Evolutionary conservation across 768 basidiomycete species (phyloP).

Genomic region (Macrolepiota dolichaula): DNA sequence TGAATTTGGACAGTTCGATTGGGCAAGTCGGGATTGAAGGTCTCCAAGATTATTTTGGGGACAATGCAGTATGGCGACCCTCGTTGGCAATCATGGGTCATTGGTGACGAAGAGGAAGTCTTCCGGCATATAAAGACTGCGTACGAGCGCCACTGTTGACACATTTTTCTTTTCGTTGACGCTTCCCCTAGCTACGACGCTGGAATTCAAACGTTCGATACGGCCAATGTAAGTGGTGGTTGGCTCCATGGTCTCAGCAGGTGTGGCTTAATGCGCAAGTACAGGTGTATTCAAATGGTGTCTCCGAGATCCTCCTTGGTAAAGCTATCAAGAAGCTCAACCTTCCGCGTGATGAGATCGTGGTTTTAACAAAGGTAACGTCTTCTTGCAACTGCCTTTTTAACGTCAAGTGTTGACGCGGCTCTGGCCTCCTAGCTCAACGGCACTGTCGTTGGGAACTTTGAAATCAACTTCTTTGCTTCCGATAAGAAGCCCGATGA

Average conservation of each 20-base stretch:
- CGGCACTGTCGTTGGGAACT: neutral
- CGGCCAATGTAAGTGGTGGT: constrained; percentile 37
- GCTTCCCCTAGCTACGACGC: constrained; percentile 44
- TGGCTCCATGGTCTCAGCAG: neutral
- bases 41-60: constrained; percentile 65
- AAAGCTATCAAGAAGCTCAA: constrained; percentile 65
- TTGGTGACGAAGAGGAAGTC: constrained; percentile 46
- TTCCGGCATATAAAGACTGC: constrained; percentile 51
- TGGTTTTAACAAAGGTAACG: constrained; percentile 73
- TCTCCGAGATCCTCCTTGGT: constrained; percentile 64
- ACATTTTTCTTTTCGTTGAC: neutral
- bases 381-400: constrained; percentile 20
- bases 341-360: constrained; percentile 68
- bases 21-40: constrained; percentile 56
- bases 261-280: neutral
- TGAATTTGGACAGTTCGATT: constrained; percentile 33
- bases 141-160: constrained; percentile 17
- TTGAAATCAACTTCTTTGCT: constrained; percentile 5
- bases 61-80: constrained; percentile 55
- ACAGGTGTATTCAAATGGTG: constrained; percentile 63
- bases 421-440: neutral
- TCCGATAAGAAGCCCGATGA: constrained; percentile 24
- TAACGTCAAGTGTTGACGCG: neutral
- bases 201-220: constrained; percentile 63
- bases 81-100: constrained; percentile 48